A percentile compares a stretch with the other conserved stretches of the same genome.
phyloP scores from a whole-genome alignment of 2,329 filamentous ascomycete genomes.

The Alternaria postmessia region DNA sequence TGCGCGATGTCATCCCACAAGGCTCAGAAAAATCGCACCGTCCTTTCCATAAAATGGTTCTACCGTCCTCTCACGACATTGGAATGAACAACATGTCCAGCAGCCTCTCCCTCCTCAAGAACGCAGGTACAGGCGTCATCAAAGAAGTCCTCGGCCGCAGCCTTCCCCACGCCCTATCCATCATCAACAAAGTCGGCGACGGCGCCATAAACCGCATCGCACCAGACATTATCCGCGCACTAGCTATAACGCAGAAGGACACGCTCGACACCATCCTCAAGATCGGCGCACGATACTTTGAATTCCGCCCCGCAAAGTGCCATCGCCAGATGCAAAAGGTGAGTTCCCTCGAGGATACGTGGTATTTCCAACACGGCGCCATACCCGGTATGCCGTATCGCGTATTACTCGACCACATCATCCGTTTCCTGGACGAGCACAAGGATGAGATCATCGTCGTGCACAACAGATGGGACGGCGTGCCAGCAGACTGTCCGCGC shows the following conservation, averaged over 20 bases:
- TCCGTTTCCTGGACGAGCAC: slow-evolving; percentile 54
- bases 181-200: slow-evolving; percentile 42
- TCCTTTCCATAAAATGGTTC: slow-evolving; percentile 55
- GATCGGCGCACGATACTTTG: slow-evolving; percentile 61
- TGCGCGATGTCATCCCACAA: slow-evolving; percentile 53
- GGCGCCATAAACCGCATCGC: slow-evolving; percentile 40
- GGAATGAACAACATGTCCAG: slow-evolving; percentile 63
- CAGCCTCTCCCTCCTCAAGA: slow-evolving; percentile 51
- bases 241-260: slow-evolving; percentile 63
- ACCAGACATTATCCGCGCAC: slow-evolving; percentile 57
- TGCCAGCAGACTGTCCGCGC: slow-evolving; percentile 56
- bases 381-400: slow-evolving; percentile 61
- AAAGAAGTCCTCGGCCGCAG: slow-evolving; percentile 41
- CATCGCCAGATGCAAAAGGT: slow-evolving; percentile 52
- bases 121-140: slow-evolving; percentile 44
- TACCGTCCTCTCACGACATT: slow-evolving; percentile 59
- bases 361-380: slow-evolving; percentile 61
- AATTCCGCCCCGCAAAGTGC: slow-evolving; percentile 61
- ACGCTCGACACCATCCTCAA: slow-evolving; percentile 54
- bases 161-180: slow-evolving; percentile 32
- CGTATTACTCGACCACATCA: slow-evolving; percentile 53
- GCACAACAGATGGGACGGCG: slow-evolving; percentile 61
- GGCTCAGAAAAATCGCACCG: slow-evolving; percentile 51
- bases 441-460: slow-evolving; percentile 58
- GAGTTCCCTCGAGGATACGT: slow-evolving; percentile 53